Conservation (phyloP, 202 grass and related monocot species). For the Sporobolus alterniflorus region DNA sequence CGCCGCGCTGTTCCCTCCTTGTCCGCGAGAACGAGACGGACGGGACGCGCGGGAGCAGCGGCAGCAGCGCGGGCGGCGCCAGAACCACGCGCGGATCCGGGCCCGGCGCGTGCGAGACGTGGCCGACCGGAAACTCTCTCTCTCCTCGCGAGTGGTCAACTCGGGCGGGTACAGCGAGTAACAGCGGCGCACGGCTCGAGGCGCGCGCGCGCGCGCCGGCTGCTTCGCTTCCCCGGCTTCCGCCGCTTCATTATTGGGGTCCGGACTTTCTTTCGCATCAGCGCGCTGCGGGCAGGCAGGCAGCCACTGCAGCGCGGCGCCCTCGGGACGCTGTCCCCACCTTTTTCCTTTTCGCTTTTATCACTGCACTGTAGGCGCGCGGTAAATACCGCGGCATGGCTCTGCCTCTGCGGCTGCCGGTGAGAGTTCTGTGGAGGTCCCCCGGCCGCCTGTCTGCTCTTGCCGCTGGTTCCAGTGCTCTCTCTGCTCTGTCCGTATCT, state of each 20-base stretch:
- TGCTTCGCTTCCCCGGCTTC: slow-evolving; percentile 14
- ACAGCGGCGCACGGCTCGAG: slow-evolving; percentile 65
- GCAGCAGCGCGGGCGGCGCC: neutral
- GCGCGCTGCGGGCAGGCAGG: too few relatives aligned
- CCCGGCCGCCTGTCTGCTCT: too few relatives aligned
- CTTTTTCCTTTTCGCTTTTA: neutral
- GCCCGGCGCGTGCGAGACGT: slow-evolving; percentile 13
- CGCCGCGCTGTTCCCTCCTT: slow-evolving; percentile 27
- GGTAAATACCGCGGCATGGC: slow-evolving; percentile 12
- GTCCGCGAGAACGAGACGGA: slow-evolving; percentile 6
- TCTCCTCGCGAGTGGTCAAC: slow-evolving; percentile 14
- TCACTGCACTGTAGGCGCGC: slow-evolving; percentile 7
- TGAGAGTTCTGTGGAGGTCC: too few relatives aligned
- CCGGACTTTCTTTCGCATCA: slow-evolving; percentile 22
- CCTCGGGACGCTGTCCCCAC: slow-evolving; percentile 34
- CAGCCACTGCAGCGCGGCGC: slow-evolving; percentile 47
- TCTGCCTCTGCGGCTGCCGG: too few relatives aligned
- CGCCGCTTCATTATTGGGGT: slow-evolving; percentile 50
- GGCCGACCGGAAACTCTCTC: neutral
- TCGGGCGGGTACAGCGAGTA: slow-evolving; percentile 33
- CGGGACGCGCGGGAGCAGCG: slow-evolving; percentile 4
- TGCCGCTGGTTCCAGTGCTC: too few relatives aligned
- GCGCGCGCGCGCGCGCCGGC: slow-evolving; percentile 6
- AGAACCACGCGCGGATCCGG: neutral
- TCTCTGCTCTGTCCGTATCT: too few relatives aligned